Conservation (phyloP, 169 alveolate species). For the Miamiensis avidus region DNA sequence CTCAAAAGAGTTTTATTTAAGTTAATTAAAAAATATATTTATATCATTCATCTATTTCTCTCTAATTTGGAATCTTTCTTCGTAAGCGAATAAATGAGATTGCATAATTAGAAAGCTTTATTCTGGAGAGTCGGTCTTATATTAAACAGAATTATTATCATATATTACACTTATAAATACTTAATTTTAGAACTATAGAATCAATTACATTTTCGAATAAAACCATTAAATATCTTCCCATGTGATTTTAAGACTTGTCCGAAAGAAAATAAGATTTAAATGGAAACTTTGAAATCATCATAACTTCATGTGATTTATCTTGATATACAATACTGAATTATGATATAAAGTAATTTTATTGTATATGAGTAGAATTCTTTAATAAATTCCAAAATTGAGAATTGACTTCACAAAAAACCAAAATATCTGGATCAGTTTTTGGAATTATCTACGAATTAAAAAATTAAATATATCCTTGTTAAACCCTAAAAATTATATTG, state of each 20-base stretch:
- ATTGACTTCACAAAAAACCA: not conserved
- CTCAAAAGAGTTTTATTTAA: not conserved
- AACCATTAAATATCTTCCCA: not conserved
- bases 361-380: not conserved
- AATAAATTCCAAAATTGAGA: too few relatives aligned
- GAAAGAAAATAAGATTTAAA: not conserved
- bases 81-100: not conserved
- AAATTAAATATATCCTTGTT: not conserved
- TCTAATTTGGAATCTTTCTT: not conserved
- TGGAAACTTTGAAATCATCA: not conserved
- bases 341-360: not conserved
- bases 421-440: not conserved
- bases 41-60: not conserved
- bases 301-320: not conserved
- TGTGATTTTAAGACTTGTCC: not conserved
- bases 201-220: too few relatives aligned
- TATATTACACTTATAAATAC: too few relatives aligned
- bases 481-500: not conserved
- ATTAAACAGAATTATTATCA: too few relatives aligned
- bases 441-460: not conserved
- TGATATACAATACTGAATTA: not conserved
- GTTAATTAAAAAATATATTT: too few relatives aligned
- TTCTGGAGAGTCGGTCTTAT: not conserved
- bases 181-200: too few relatives aligned
- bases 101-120: not conserved